Evolutionary conservation across 176 grass and related monocot genomes (phyloP), one percentile per base, ranked within the genome.

Genomic region (Microstegium vimineum): DNA sequence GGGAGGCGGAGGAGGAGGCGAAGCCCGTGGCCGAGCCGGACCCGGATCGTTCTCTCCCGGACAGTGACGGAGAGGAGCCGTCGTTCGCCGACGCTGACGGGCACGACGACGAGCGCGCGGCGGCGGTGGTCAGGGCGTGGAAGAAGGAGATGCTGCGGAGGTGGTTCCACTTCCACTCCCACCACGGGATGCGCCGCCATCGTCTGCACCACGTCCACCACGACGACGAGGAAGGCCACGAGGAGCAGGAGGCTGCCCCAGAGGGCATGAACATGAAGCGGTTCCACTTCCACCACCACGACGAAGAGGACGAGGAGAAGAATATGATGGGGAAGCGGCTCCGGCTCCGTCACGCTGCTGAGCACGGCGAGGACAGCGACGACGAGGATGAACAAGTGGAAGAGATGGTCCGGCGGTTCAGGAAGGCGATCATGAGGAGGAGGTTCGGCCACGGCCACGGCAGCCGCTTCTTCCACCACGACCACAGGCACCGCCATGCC

Each of bases 361-460:
- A 15, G 5, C 38, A 70, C n/a, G 40, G 25, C 51, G 1, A 5
- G 16, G 60, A 66, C n/a, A 22, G 2, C 28, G 11, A 8, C 72
- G 85, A 87, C 4, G n/a, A 60, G 8, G 62, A 66, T 31, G 62
- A 51, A 0, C 61, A 89, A 2, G 8, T 75, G 8, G 87, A 89
- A 26, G 82, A 84, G 15, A 12, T 85, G 23, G 62, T 73, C 4
- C 59, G 51, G 76, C 54, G 2, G 11, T 84, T 74, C 41, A 84
- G 76, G 62, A 84, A 89, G 70, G 87, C 51, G 37, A 62, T 80
- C 61, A 38, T 27, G 62, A 51, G 31, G 70, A 31, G 82, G 31
- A 67, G 51, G 12, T 57, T 69, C 22, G 1, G 20, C 43, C 60
- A 62, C 26, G 15, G 22, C 33, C 23, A 63, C 54, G 56, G 56